Conservation (phyloP, 2,329 filamentous ascomycete species). For the Hyphodiscus sp. region DNA sequence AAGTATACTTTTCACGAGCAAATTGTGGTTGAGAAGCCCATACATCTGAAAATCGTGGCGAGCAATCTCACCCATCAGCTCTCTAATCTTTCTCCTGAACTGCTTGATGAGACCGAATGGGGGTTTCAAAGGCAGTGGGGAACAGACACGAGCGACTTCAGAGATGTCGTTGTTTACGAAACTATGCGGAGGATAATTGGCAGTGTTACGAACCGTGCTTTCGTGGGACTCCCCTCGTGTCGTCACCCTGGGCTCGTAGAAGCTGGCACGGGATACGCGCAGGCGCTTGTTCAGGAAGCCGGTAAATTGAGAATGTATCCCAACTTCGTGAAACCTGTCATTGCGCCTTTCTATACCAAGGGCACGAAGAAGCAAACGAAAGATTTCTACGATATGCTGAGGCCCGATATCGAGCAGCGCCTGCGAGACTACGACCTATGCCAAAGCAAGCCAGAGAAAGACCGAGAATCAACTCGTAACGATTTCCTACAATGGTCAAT, state of each 20-base stretch:
- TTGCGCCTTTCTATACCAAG: background rate
- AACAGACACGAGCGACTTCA: constrained; percentile 32
- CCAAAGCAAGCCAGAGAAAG: background rate
- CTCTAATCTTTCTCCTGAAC: constrained; percentile 19
- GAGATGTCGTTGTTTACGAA: constrained; percentile 21
- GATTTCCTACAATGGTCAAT: background rate
- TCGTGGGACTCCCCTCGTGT: constrained; percentile 39
- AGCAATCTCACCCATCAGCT: constrained; percentile 30
- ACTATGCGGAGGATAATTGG: constrained; percentile 34
- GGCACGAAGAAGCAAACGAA: background rate
- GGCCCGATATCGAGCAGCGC: background rate
- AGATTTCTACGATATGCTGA: background rate
- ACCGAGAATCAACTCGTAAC: background rate
- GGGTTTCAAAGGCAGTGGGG: constrained; percentile 15
- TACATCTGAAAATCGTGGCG: constrained; percentile 26
- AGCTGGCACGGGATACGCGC: background rate
- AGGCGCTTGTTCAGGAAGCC: constrained; percentile 4
- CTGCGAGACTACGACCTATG: background rate
- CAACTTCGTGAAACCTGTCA: background rate
- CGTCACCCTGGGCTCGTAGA: background rate
- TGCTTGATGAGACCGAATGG: constrained; percentile 17
- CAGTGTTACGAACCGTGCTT: constrained; percentile 36
- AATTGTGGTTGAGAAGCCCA: constrained; percentile 29
- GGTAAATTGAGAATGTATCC: background rate
- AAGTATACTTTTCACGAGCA: constrained; percentile 33